Base-by-base conservation (phyloP, 228 moss, liverwort and hornwort species). In the Sphagnum fallax region DNA sequence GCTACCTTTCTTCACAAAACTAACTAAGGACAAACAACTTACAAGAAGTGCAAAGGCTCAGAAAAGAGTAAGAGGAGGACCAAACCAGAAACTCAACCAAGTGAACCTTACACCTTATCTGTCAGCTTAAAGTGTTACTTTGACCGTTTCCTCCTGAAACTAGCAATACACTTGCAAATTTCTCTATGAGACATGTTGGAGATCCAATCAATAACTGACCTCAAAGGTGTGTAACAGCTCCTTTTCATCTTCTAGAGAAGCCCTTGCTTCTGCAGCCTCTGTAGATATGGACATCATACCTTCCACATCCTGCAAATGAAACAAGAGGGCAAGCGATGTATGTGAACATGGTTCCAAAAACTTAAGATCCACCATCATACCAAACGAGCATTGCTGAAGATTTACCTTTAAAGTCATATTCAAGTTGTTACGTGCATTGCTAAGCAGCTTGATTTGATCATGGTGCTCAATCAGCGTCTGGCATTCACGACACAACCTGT, bases 221-320 rank as follows among this genome's bases (percentile, higher is more conserved):
- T 98, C 94, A 79, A 98, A 98, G 57, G 94, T 98, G 57, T 90
- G 85, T 69, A 98, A 82, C 60, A 98, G 65, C 74, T 98, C 98
- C 70, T 88, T 81, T 65, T 98, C 98, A 82, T 98, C 94, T 71
- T 84, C 87, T 64, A 98, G 86, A 60, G 93, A 93, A 50, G 89
- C 86, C 71, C 91, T 82, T 74, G 98, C 98, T 84, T 92, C 98
- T 70, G 90, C 87, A 67, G 94, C 98, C 83, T 98, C 98, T 65
- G 91, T 90, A 69, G 94, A 93, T 74, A 98, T 98, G 69, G 94
- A 98, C 98, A 98, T 98, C 98, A 98, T 98, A 75, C 98, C 98
- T 78, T 98, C 92, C 52, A 94, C 90, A 84, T 98, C 98, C 92
- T 96, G 88, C 51, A 79, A 72, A 52, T 64, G 12, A 12, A 55